Evolutionary conservation across 768 basidiomycete genomes (phyloP).

Genomic region (Boletus vinaceobasis): DNA sequence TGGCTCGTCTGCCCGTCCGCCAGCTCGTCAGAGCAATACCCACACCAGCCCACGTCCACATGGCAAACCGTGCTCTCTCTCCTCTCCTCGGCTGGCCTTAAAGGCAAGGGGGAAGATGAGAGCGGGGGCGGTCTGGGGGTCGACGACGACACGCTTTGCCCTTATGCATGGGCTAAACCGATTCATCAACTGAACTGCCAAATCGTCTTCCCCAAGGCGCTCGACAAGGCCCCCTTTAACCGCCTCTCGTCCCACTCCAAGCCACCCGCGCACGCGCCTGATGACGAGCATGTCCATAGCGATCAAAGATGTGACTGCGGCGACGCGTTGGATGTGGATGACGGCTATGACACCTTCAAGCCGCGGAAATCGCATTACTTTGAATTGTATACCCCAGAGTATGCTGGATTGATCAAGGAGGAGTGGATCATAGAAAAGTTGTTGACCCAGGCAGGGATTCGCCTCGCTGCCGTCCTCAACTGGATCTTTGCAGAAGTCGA

Average conservation of each 20-base stretch:
- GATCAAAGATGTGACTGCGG: neutral
- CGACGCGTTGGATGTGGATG: neutral
- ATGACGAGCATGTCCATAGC: neutral
- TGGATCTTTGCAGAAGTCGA: constrained; percentile 48
- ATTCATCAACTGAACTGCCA: constrained; percentile 80
- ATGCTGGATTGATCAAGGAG: constrained; percentile 64
- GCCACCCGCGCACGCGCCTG: neutral
- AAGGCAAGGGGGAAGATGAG: neutral
- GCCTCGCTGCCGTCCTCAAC: constrained; percentile 83
- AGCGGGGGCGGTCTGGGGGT: constrained; percentile 30
- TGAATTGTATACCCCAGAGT: constrained; percentile 80
- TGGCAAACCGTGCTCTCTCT: constrained; percentile 27
- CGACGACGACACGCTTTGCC: constrained; percentile 66
- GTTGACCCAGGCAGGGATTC: constrained; percentile 76
- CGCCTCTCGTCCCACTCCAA: constrained; percentile 34
- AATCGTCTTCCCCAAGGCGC: constrained; percentile 71
- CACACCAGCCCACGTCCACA: constrained; percentile 6
- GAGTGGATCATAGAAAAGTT: constrained; percentile 76
- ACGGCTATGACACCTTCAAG: neutral
- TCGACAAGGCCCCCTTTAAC: constrained; percentile 39
- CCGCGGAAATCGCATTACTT: constrained; percentile 38
- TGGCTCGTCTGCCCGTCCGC: constrained; percentile 69
- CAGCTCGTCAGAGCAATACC: neutral
- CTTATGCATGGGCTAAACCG: constrained; percentile 72
- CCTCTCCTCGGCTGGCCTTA: neutral